Conservation (phyloP, 1,284 basidiomycete genomes). For the Ceratobasidium sp. region DNA sequence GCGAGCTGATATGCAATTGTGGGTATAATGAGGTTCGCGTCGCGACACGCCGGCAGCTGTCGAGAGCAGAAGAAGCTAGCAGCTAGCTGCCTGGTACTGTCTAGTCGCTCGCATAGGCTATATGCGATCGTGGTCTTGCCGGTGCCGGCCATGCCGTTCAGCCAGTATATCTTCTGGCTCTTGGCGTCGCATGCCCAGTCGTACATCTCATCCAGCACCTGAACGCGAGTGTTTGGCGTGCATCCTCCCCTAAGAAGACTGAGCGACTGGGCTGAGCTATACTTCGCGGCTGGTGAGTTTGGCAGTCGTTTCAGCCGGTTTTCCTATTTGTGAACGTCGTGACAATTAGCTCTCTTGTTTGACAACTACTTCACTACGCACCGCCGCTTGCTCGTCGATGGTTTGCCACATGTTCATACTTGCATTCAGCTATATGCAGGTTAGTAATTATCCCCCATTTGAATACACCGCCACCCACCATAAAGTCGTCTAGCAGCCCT, state of each 20-base stretch:
- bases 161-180: not conserved
- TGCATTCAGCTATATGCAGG: too few relatives aligned
- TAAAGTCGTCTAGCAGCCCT: not conserved
- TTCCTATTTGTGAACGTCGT: not conserved
- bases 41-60: slow-evolving; percentile 3
- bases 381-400: too few relatives aligned
- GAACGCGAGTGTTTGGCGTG: not conserved
- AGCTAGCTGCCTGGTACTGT: not conserved
- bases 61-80: slow-evolving; percentile 30
- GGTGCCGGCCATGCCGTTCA: not conserved
- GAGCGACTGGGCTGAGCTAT: not conserved
- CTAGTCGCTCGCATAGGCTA: slow-evolving; percentile 2
- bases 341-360: not conserved
- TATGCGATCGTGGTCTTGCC: slow-evolving; percentile 21
- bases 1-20: too few relatives aligned
- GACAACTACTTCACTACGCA: not conserved
- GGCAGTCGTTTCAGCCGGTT: not conserved
- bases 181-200: not conserved
- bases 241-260: not conserved
- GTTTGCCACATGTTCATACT: too few relatives aligned
- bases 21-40: not conserved
- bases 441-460: not conserved
- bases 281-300: not conserved
- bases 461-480: not conserved
- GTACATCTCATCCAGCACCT: not conserved